These are phyloP conservation scores for Ajuga chamaepitys DNA, from an alignment of 257 asterid species.

Conservation along the genomic window DNA sequence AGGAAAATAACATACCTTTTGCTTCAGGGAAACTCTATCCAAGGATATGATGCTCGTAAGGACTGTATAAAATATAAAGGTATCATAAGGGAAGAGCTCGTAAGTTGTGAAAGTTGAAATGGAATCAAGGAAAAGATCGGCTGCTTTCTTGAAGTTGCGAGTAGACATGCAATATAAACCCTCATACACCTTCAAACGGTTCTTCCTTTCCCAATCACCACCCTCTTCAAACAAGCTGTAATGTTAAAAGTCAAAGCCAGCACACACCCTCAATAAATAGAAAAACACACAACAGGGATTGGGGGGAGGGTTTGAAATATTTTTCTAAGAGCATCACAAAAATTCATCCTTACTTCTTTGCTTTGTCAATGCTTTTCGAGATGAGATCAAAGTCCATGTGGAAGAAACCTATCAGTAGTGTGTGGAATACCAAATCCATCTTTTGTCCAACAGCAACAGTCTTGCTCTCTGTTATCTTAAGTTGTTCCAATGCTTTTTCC, in stretches of 20 bases:
- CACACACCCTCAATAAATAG: conserved; percentile 4
- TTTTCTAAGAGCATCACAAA: conserved; percentile 5
- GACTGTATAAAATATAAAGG: conserved; percentile 80
- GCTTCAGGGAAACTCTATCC: conserved; percentile 86
- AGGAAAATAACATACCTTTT: conserved; percentile 47
- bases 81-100: conserved; percentile 86
- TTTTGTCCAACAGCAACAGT: conserved; percentile 98
- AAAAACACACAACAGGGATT: too few species aligned
- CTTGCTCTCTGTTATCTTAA: conserved; percentile 82
- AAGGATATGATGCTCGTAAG: conserved; percentile 84
- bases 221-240: conserved; percentile 96
- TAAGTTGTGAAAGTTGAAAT: conserved; percentile 97
- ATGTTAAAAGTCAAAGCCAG: conserved; percentile 18
- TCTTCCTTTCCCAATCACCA: conserved; percentile 98
- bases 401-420: conserved; percentile 73
- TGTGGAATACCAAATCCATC: conserved; percentile 94
- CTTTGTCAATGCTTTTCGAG: conserved; percentile 90
- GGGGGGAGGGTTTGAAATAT: not conserved
- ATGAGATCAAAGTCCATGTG: conserved; percentile 91
- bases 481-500: conserved; percentile 96
- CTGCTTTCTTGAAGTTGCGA: conserved; percentile 92
- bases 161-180: conserved; percentile 95
- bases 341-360: conserved; percentile 55
- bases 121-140: conserved; percentile 84
- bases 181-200: conserved; percentile 87